Conservation (phyloP, 148 eudicot species). For the Rhododendron ferrugineum region DNA sequence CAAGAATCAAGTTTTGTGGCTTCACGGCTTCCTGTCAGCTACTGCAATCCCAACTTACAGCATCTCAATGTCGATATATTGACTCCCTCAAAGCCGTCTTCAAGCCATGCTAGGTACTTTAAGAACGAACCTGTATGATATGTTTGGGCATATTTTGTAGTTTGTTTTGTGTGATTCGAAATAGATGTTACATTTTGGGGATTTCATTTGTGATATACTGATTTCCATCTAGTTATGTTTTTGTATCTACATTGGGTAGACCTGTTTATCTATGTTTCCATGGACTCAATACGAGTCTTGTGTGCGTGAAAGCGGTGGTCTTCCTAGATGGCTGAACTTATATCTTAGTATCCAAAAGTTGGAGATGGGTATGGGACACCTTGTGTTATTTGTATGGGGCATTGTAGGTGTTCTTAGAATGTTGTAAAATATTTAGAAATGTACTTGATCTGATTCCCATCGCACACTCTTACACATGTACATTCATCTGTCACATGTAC, state of each 20-base stretch:
- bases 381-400: background rate
- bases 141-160: background rate
- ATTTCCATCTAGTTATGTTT: background rate
- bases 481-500: background rate
- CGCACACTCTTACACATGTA: background rate
- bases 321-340: background rate
- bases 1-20: background rate
- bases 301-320: background rate
- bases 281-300: background rate
- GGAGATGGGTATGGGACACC: background rate
- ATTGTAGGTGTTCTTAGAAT: background rate
- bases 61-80: background rate
- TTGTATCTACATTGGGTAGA: no score
- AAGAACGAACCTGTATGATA: background rate
- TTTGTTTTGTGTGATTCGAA: background rate
- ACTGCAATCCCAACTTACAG: background rate
- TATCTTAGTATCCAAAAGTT: background rate
- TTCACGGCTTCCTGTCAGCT: background rate
- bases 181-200: background rate
- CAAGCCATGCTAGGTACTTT: slow-evolving; percentile 14
- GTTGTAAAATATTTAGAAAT: background rate
- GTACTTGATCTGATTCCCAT: background rate
- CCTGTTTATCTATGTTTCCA: background rate
- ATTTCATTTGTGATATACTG: background rate
- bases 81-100: slow-evolving; percentile 8